phyloP scores from a whole-genome alignment of 176 grass and related monocot genomes.

The Miscanthus lutarioriparius region DNA sequence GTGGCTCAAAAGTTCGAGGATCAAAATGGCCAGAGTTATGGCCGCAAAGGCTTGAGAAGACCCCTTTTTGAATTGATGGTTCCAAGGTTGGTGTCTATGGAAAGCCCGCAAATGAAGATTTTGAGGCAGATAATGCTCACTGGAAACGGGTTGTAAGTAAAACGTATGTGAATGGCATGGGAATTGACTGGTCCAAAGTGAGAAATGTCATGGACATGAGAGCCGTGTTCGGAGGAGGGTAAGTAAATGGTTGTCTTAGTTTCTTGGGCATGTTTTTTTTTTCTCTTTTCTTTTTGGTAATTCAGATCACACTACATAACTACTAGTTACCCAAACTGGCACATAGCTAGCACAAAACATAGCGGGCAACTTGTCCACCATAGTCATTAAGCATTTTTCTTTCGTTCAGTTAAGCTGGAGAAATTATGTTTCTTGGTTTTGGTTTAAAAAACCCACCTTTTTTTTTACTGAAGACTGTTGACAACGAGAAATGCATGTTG shows the following conservation, averaged over 20 bases:
- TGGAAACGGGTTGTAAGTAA: constrained; percentile 91
- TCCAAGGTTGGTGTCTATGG: constrained; percentile 87
- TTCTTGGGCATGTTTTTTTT: neutral
- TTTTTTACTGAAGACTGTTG: neutral
- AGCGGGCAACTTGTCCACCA: neutral
- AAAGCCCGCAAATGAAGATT: constrained; percentile 87
- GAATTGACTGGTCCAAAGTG: constrained; percentile 91
- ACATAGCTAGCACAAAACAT: neutral
- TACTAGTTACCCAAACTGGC: neutral
- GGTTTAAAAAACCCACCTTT: neutral
- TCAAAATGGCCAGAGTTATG: constrained; percentile 82
- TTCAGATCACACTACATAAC: neutral
- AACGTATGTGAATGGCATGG: constrained; percentile 87
- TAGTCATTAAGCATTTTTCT: neutral
- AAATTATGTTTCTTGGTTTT: constrained; percentile 19
- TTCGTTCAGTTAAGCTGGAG: neutral
- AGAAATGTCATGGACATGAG: constrained; percentile 99
- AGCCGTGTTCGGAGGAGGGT: constrained; percentile 99
- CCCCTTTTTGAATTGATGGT: constrained; percentile 80
- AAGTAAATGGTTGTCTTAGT: constrained; percentile 43
- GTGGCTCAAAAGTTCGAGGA: constrained; percentile 48
- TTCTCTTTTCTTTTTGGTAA: neutral
- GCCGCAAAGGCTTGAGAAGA: constrained; percentile 79
- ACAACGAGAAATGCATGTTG: neutral
- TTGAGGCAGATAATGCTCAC: constrained; percentile 79